Conservation (phyloP, 768 basidiomycete genomes). For the Lactarius pseudohatsudake region DNA sequence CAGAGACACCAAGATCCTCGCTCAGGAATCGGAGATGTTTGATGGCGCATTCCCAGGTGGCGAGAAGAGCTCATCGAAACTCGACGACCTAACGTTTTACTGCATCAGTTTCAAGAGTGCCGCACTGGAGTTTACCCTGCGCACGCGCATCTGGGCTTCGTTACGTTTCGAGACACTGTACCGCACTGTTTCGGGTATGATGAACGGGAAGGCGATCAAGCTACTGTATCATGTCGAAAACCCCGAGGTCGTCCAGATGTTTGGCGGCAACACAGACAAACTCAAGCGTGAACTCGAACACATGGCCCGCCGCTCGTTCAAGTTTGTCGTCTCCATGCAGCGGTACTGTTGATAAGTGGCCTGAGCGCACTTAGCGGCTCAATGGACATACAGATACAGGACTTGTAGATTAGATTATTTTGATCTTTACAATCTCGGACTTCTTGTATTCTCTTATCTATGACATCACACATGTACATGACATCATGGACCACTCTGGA, state of each 20-base stretch:
- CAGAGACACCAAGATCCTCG: conserved; percentile 98
- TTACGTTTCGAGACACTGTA: conserved; percentile 98
- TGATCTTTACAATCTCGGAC: too few relatives aligned
- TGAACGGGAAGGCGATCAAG: conserved; percentile 99
- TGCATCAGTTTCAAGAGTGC: conserved; percentile 99
- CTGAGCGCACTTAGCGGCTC: too few relatives aligned
- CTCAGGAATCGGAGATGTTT: conserved; percentile 89
- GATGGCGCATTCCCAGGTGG: conserved; percentile 70
- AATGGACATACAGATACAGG: too few relatives aligned
- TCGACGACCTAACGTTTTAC: too few relatives aligned
- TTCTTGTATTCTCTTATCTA: too few relatives aligned
- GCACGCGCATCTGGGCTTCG: conserved; percentile 99
- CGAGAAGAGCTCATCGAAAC: conserved; percentile 71
- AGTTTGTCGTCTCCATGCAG: conserved; percentile 99
- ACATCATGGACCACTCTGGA: too few relatives aligned
- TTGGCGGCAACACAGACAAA: conserved; percentile 96
- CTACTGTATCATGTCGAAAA: conserved; percentile 99
- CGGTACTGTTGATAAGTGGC: too few relatives aligned
- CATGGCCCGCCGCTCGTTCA: conserved; percentile 98
- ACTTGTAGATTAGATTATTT: too few relatives aligned
- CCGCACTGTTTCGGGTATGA: conserved; percentile 98
- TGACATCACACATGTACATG: too few relatives aligned
- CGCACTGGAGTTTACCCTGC: conserved; percentile 96
- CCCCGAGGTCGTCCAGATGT: conserved; percentile 96
- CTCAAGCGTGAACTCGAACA: conserved; percentile 95